Conservation (phyloP, 805 yeast genomes). For the Ogataea philodendri region DNA sequence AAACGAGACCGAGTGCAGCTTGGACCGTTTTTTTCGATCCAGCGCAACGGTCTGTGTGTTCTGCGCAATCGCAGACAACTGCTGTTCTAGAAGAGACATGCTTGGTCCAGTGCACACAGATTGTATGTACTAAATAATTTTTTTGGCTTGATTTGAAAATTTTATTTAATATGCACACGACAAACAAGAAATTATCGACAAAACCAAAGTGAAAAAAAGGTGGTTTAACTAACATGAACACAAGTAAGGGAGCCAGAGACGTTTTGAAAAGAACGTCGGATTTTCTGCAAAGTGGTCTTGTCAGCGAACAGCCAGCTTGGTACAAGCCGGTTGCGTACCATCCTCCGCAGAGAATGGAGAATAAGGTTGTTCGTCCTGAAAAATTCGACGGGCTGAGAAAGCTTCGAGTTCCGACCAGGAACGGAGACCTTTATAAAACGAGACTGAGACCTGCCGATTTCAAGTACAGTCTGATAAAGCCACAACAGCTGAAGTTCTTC, state of each 20-base stretch:
- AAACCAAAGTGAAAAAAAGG: conserved; percentile 6
- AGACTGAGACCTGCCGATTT: conserved; percentile 39
- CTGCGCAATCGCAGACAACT: conserved; percentile 67
- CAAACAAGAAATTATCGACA: conserved; percentile 2
- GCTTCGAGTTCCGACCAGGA: conserved; percentile 21
- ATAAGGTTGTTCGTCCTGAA: conserved; percentile 41
- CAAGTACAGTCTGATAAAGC: conserved; percentile 44
- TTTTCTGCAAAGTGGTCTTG: conserved; percentile 66
- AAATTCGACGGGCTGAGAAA: conserved; percentile 24
- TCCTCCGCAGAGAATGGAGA: conserved; percentile 73
- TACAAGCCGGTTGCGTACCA: conserved; percentile 75
- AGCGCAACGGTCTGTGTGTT: conserved; percentile 69
- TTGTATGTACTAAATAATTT: conserved; percentile 2
- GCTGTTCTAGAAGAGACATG: conserved; percentile 66
- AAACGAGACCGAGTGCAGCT: conserved; percentile 84
- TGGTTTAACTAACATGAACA: conserved; percentile 48
- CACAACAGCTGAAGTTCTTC: conserved; percentile 53
- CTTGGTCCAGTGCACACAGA: conserved; percentile 1
- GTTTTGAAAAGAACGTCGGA: conserved; percentile 81
- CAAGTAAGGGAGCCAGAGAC: conserved; percentile 70
- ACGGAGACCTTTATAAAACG: conserved; percentile 41
- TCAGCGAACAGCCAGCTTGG: conserved; percentile 81
- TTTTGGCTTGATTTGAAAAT: conserved; percentile 10
- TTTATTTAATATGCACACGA: conserved; percentile 10
- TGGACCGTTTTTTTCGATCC: conserved; percentile 84